Evolutionary conservation across 768 basidiomycete genomes (phyloP), one percentile per base, ranked within the genome.

Genomic region (Kwoniella heveanensis): DNA sequence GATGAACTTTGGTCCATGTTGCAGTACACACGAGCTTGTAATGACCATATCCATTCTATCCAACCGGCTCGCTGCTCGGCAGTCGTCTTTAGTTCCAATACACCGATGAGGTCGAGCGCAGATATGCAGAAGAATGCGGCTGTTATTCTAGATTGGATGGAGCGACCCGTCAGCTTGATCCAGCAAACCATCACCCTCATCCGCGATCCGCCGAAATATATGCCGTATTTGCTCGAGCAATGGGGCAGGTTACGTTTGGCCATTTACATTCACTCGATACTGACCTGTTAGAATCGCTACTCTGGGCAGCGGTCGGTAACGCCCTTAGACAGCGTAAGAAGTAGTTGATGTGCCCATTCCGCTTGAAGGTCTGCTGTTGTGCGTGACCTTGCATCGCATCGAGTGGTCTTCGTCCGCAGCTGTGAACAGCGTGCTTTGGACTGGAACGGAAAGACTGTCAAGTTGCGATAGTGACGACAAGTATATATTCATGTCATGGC

Each of bases 121-220:
- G 92, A 89, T 21, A 98, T 81, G 69, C 90, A 92, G 77, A 98
- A 99, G 82, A 92, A 97, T 19, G 84, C 87, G 53, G 96, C 76
- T 3, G 90, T 91, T 73, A 95, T 82, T 73, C 94, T 96, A 68
- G 59, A 25, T 19, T 30, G 19, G 10, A 51, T 0, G 2, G 24
- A 44, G 26, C 0, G 50, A 46, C 36, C 17, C 24, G 39, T 64
- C 44, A 60, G 57, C 49, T 29, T 52, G n/a, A n/a, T n/a, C n/a
- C n/a, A n/a, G n/a, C n/a, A n/a, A n/a, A n/a, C n/a, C n/a, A n/a
- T n/a, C n/a, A n/a, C n/a, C n/a, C n/a, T n/a, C n/a, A n/a, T n/a
- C n/a, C n/a, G n/a, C n/a, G n/a, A n/a, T n/a, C n/a, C n/a, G n/a
- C n/a, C n/a, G n/a, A n/a, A n/a, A n/a, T n/a, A n/a, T n/a, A n/a